Conservation (phyloP, 805 yeast genomes). For the Kazachstania kunashirensis region DNA sequence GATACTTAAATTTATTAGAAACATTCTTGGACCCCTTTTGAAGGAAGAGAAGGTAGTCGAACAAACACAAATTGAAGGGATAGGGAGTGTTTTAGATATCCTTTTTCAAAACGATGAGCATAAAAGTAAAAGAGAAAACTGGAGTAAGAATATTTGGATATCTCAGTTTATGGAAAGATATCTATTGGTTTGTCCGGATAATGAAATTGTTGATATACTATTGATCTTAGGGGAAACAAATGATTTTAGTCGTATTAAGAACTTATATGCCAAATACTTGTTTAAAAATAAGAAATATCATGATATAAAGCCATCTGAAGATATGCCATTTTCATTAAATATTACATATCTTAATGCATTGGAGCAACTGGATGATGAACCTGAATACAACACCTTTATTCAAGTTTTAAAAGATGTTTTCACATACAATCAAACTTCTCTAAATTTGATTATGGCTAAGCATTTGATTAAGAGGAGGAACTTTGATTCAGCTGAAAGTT, state of each 20-base stretch:
- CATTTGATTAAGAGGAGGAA: slow-evolving; percentile 34
- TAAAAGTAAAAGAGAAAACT: slow-evolving; percentile 1
- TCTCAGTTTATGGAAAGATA: slow-evolving; percentile 19
- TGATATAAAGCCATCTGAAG: slow-evolving; percentile 2
- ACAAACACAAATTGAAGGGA: slow-evolving; percentile 9
- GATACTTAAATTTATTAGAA: slow-evolving; percentile 14
- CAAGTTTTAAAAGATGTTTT: slow-evolving; percentile 26
- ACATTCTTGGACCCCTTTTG: slow-evolving; percentile 12
- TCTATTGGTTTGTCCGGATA: slow-evolving; percentile 14
- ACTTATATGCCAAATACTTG: slow-evolving; percentile 11
- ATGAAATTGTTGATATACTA: slow-evolving; percentile 8
- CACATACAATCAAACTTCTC: slow-evolving; percentile 50
- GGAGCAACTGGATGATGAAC: slow-evolving; percentile 7
- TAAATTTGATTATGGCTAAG: slow-evolving; percentile 40
- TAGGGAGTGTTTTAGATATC: slow-evolving; percentile 7
- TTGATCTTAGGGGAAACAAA: slow-evolving; percentile 10
- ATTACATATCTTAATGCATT: slow-evolving; percentile 11
- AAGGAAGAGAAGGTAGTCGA: slow-evolving; percentile 5
- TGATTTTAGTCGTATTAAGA: slow-evolving; percentile 11
- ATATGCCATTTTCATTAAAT: background rate
- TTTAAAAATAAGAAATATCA: background rate
- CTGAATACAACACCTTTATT: slow-evolving; percentile 26
- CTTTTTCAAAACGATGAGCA: slow-evolving; percentile 5
- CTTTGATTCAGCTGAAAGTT: slow-evolving; percentile 32
- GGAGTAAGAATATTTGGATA: slow-evolving; percentile 14